Conservation (phyloP, 2,329 filamentous ascomycete species). For the Chaetothyriales sp. region DNA sequence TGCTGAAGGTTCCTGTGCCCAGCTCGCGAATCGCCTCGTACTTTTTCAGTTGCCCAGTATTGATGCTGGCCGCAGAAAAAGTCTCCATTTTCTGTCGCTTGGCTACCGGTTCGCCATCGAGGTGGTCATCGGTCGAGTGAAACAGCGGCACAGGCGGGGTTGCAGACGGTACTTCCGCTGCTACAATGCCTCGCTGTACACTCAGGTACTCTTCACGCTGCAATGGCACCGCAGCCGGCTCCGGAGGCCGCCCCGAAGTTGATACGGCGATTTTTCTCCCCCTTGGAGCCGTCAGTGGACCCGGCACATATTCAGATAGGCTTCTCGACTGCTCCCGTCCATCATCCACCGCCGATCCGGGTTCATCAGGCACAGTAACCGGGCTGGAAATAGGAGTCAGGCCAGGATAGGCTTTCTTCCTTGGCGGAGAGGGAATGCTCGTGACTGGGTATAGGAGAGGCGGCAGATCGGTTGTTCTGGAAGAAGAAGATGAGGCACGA, state of each 20-base stretch:
- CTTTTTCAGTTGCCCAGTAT: slow-evolving; percentile 53
- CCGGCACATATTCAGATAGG: slow-evolving; percentile 74
- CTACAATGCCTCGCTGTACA: slow-evolving; percentile 56
- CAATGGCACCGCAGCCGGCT: slow-evolving; percentile 36
- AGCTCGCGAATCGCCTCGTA: slow-evolving; percentile 70
- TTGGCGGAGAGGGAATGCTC: slow-evolving; percentile 17
- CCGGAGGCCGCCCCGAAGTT: slow-evolving; percentile 36
- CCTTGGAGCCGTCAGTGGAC: slow-evolving; percentile 51
- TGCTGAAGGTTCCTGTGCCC: slow-evolving; percentile 89
- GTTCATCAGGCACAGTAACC: slow-evolving; percentile 7
- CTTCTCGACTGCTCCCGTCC: slow-evolving; percentile 52
- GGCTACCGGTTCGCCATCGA: slow-evolving; percentile 18
- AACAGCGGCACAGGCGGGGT: slow-evolving; percentile 67
- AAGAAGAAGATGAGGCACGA: slow-evolving; percentile 27
- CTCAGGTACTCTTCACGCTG: slow-evolving; percentile 72
- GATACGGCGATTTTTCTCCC: slow-evolving; percentile 58
- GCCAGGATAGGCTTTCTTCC: slow-evolving; percentile 27
- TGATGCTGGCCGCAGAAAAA: slow-evolving; percentile 53
- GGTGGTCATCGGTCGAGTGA: slow-evolving; percentile 38
- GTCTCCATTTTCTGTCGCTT: slow-evolving; percentile 34
- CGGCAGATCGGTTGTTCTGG: slow-evolving; percentile 19
- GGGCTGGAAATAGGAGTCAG: slow-evolving; percentile 14
- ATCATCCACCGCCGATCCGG: slow-evolving; percentile 12
- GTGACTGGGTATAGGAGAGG: slow-evolving; percentile 2
- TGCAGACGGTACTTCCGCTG: slow-evolving; percentile 26